Conservation (phyloP, 23 red algal species). For the Cyanidiococcus yangmingshanensis region DNA sequence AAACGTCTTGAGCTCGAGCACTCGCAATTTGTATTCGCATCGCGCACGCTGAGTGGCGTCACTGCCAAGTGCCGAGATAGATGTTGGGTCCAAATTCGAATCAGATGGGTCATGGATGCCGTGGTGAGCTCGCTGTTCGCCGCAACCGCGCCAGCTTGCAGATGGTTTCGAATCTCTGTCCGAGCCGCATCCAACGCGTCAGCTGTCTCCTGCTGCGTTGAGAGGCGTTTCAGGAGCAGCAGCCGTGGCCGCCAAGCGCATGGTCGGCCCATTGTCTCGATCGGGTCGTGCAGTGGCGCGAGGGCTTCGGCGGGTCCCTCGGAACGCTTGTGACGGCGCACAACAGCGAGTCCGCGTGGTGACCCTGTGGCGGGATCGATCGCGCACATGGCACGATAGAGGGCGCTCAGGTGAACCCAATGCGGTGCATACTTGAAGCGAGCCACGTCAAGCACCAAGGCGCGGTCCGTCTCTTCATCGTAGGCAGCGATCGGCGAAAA, state of each 20-base stretch:
- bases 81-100: neutral
- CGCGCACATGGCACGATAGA: constrained; percentile 33
- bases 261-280: neutral
- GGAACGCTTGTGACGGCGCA: neutral
- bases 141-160: neutral
- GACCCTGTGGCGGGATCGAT: constrained; percentile 36
- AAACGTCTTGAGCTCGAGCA: neutral
- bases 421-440: constrained; percentile 79
- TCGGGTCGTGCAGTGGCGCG: neutral
- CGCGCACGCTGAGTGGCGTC: neutral
- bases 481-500: constrained; percentile 71
- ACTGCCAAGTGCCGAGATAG: neutral
- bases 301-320: neutral
- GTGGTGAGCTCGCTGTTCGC: neutral
- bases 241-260: neutral
- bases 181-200: neutral
- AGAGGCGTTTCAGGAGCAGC: neutral
- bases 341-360: constrained; percentile 26
- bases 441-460: constrained; percentile 61
- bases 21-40: neutral
- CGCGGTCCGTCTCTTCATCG: constrained; percentile 39
- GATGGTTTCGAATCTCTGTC: neutral
- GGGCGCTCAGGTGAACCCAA: constrained; percentile 38
- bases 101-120: neutral
- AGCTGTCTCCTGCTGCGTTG: neutral